phyloP scores from a whole-genome alignment of 2,329 filamentous ascomycete species.

The Aureobasidium sp. region DNA sequence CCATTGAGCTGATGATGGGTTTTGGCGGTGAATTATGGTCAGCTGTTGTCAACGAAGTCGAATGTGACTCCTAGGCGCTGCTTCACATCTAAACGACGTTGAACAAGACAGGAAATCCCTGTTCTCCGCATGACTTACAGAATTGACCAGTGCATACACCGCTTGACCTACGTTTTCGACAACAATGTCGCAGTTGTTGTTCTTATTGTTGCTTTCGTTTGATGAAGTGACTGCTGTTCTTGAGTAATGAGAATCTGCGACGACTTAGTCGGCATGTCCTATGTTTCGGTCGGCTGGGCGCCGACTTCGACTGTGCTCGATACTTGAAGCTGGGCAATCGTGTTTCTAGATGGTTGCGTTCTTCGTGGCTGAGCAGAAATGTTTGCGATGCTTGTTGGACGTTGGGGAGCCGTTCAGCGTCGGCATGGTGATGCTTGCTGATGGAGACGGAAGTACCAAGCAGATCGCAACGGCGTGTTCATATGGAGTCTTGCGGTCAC shows the following conservation, averaged over 20 bases:
- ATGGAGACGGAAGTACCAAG: not conserved
- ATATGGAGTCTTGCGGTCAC: not conserved
- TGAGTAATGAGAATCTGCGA: too few relatives aligned
- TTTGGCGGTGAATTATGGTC: not conserved
- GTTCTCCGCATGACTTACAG: not conserved
- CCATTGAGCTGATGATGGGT: not conserved
- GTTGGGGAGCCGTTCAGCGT: not conserved
- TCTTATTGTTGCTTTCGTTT: not conserved
- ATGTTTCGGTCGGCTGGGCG: too few relatives aligned
- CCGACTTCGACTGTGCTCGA: too few relatives aligned
- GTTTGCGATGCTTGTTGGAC: not conserved
- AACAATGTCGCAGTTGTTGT: not conserved
- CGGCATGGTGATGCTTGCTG: not conserved
- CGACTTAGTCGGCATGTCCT: too few relatives aligned
- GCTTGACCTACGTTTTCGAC: not conserved
- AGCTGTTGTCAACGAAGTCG: not conserved
- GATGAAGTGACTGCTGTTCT: not conserved
- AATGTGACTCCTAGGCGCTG: not conserved
- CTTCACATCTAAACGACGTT: too few relatives aligned
- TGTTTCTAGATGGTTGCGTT: not conserved
- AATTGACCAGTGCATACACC: not conserved
- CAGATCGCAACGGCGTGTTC: not conserved
- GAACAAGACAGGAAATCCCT: too few relatives aligned
- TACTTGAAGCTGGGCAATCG: not conserved
- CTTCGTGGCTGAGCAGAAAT: not conserved